Base-by-base conservation (phyloP, 306 rosid species). In the Morella rubra region DNA sequence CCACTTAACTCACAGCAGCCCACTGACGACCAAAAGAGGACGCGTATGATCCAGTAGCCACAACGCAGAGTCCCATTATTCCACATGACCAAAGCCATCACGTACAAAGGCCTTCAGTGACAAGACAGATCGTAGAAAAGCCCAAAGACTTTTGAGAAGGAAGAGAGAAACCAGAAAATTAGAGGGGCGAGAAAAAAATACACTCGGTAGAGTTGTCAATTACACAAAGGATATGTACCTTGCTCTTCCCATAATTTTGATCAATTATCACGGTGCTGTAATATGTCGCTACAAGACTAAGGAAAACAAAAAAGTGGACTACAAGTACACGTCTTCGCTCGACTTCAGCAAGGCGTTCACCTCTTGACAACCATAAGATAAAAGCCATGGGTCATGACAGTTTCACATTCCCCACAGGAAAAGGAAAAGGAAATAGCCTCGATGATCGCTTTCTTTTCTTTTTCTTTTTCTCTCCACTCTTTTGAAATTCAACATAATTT, bases 401-500 rank as follows among this genome's bases (percentile, higher is more conserved):
- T 71, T 15, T 47, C 56, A 59, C 55, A 46, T 69, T 45, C 55
- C 46, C 40, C 45, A 69, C 40, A 4, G 15, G 8, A 46, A 40
- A 47, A n/a, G 46, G 3, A 32, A 6, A 37, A 75, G 58, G 69
- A 62, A n/a, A 51, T 41, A 72, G 61, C 71, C 71, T 51, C n/a
- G 79, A 49, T 3, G 27, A 14, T 54, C 53, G 77, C 76, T 52
- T 44, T 54, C 55, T 12, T 76, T 32, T 27, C 32, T 27, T 27
- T 27, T 24, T 27, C 32, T 32, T 32, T 32, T 32, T 32, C 37
- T 32, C 37, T 32, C 37, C 37, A 32, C 37, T 32, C 37, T 74
- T 5, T 32, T 62, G 53, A 61, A 66, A 71, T 68, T 80, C 46
- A 72, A 68, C 77, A 67, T 59, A 75, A 73, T 53, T 73, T 84